Evolutionary conservation across 2,329 filamentous ascomycete genomes (phyloP).

Genomic region (Alternaria brassicicola): DNA sequence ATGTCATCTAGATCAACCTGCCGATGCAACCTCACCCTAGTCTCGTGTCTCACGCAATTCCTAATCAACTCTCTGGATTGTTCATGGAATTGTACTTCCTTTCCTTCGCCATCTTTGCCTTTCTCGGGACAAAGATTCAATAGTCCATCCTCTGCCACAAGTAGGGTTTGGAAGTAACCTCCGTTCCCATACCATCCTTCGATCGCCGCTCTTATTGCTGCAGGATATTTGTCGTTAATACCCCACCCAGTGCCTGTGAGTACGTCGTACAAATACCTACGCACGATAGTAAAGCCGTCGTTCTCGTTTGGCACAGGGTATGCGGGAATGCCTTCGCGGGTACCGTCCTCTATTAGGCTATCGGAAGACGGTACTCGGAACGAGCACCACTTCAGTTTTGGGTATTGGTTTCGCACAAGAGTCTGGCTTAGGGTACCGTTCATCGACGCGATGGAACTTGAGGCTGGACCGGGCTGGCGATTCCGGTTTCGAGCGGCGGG

Average conservation of each 20-base stretch:
- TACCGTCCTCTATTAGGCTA: not conserved
- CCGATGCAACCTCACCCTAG: not conserved
- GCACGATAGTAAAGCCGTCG: not conserved
- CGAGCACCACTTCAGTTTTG: not conserved
- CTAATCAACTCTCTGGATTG: not conserved
- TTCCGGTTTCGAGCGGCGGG: not conserved
- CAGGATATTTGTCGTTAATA: not conserved
- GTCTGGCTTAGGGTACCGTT: not conserved
- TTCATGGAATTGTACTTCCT: not conserved
- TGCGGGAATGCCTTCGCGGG: not conserved
- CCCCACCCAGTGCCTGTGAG: not conserved
- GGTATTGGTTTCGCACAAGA: not conserved
- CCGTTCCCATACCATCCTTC: slow-evolving; percentile 1
- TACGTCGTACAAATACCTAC: not conserved
- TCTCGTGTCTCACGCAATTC: not conserved
- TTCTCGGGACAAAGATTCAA: not conserved
- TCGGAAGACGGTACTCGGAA: not conserved
- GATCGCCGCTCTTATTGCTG: not conserved
- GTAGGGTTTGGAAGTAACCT: not conserved
- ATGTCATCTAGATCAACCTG: not conserved
- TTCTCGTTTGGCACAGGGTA: not conserved
- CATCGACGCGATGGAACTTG: not conserved
- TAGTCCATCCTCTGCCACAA: not conserved
- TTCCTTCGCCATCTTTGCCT: not conserved
- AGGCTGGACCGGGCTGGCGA: not conserved